phyloP scores from a whole-genome alignment of 176 grass and related monocot genomes.

The Oryza coarctata region DNA sequence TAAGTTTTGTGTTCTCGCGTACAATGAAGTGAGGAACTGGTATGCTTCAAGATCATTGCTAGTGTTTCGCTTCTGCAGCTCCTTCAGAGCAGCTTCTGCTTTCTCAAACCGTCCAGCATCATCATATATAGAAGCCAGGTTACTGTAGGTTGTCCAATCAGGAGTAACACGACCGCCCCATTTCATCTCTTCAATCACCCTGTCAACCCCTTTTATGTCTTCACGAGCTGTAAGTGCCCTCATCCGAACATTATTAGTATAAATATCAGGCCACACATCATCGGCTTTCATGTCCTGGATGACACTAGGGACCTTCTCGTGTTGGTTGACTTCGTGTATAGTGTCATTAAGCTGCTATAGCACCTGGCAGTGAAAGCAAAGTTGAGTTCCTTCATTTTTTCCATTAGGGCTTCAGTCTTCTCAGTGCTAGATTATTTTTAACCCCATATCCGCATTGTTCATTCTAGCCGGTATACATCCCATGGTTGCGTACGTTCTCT shows the following conservation, averaged over 20 bases:
- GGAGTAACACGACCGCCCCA: slow-evolving; percentile 81
- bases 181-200: slow-evolving; percentile 93
- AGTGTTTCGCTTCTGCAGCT: slow-evolving; percentile 77
- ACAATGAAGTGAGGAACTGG: slow-evolving; percentile 92
- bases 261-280: slow-evolving; percentile 79
- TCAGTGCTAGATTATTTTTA: slow-evolving; percentile 84
- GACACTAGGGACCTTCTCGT: slow-evolving; percentile 61
- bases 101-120: slow-evolving; percentile 71
- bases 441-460: too few species aligned
- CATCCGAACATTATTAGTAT: slow-evolving; percentile 97
- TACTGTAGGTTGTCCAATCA: slow-evolving; percentile 99
- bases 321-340: slow-evolving; percentile 69
- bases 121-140: slow-evolving; percentile 90
- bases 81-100: slow-evolving; percentile 79
- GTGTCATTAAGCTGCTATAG: slow-evolving; percentile 91
- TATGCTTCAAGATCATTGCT: slow-evolving; percentile 69
- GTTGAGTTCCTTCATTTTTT: slow-evolving; percentile 87
- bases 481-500: too few species aligned
- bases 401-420: slow-evolving; percentile 72
- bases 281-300: slow-evolving; percentile 88
- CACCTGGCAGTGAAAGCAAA: slow-evolving; percentile 84
- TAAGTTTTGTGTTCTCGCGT: slow-evolving; percentile 77
- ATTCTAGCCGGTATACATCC: too few species aligned
- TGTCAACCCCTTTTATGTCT: slow-evolving; percentile 80
- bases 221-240: slow-evolving; percentile 61